Percentiles rank a stretch among this genome's conserved stretches.
phyloP scores from a whole-genome alignment of 2,329 filamentous ascomycete genomes.

The Fusarium nygamai region DNA sequence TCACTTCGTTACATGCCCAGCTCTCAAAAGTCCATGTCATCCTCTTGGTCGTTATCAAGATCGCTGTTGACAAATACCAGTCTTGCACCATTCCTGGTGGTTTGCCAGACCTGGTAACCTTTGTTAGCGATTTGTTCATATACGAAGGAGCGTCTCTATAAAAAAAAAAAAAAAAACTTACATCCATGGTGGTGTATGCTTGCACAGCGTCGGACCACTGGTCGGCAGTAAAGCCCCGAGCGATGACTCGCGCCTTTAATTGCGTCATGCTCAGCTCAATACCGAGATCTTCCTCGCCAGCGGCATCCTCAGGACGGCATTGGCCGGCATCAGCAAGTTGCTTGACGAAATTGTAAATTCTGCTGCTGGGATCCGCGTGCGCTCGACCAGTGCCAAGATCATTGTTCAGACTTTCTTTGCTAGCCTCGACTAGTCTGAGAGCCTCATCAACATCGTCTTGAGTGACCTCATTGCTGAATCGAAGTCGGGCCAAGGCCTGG shows the following conservation, averaged over 20 bases:
- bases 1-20: slow-evolving; percentile 28
- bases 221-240: slow-evolving; percentile 96
- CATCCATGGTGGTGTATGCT: slow-evolving; percentile 88
- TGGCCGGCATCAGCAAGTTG: slow-evolving; percentile 87
- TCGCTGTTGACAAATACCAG: slow-evolving; percentile 73
- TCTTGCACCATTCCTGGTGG: slow-evolving; percentile 74
- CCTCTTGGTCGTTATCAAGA: slow-evolving; percentile 59
- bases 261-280: slow-evolving; percentile 85
- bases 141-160: neutral
- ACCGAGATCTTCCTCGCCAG: slow-evolving; percentile 61
- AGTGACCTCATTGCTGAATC: slow-evolving; percentile 85
- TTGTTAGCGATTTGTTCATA: slow-evolving; percentile 50
- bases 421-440: slow-evolving; percentile 88
- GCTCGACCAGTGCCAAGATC: slow-evolving; percentile 70
- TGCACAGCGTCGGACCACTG: slow-evolving; percentile 88
- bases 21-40: slow-evolving; percentile 57
- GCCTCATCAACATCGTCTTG: slow-evolving; percentile 97
- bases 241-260: slow-evolving; percentile 90
- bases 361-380: slow-evolving; percentile 82
- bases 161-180: slow-evolving; percentile 65
- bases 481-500: slow-evolving; percentile 90
- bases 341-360: slow-evolving; percentile 95
- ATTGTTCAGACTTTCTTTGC: slow-evolving; percentile 87
- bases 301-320: slow-evolving; percentile 77
- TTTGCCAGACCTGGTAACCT: slow-evolving; percentile 76